A percentile compares a stretch with the other conserved stretches of the same genome.
Evolutionary conservation across 192 early-diverging fungal species (phyloP).

Genomic region (Linnemannia exigua): DNA sequence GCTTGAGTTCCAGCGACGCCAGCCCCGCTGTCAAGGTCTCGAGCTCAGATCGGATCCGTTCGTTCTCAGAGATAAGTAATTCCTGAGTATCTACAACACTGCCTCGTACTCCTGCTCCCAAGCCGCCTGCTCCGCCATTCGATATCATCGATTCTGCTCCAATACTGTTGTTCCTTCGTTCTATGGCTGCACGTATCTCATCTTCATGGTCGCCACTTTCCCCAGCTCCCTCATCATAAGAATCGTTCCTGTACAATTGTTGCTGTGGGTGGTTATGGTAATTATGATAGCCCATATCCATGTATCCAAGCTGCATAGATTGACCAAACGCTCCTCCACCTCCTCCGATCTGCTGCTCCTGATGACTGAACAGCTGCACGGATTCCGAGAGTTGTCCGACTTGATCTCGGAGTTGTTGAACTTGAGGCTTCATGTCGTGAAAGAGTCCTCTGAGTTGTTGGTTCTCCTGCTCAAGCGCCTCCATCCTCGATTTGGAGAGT

Average conservation of each 20-base stretch:
- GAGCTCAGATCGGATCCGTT: slow-evolving; percentile 68
- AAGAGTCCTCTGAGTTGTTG: slow-evolving; percentile 54
- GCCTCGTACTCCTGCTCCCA: neutral
- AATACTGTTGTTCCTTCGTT: slow-evolving; percentile 32
- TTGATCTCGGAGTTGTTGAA: slow-evolving; percentile 52
- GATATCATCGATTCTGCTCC: slow-evolving; percentile 41
- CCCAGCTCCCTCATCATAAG: slow-evolving; percentile 9
- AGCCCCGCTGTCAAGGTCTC: slow-evolving; percentile 68
- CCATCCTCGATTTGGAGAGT: slow-evolving; percentile 59
- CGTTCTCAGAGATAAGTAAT: slow-evolving; percentile 64
- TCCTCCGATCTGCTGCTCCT: slow-evolving; percentile 32
- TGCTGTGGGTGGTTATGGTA: slow-evolving; percentile 10
- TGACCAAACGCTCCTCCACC: slow-evolving; percentile 7
- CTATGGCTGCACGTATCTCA: slow-evolving; percentile 14
- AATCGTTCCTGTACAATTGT: slow-evolving; percentile 18
- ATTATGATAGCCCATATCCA: slow-evolving; percentile 23
- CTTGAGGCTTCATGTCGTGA: slow-evolving; percentile 43
- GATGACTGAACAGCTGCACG: slow-evolving; percentile 40
- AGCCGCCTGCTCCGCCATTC: neutral
- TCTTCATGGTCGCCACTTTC: slow-evolving; percentile 18
- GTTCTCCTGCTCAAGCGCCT: slow-evolving; percentile 63
- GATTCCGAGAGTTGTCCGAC: slow-evolving; percentile 45
- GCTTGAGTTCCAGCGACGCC: slow-evolving; percentile 72
- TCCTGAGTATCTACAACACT: slow-evolving; percentile 52
- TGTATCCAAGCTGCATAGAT: slow-evolving; percentile 24